A percentile compares a stretch with the other conserved stretches of the same genome.
Conservation (phyloP, 257 asterid genomes). For the Phtheirospermum japonicum region DNA sequence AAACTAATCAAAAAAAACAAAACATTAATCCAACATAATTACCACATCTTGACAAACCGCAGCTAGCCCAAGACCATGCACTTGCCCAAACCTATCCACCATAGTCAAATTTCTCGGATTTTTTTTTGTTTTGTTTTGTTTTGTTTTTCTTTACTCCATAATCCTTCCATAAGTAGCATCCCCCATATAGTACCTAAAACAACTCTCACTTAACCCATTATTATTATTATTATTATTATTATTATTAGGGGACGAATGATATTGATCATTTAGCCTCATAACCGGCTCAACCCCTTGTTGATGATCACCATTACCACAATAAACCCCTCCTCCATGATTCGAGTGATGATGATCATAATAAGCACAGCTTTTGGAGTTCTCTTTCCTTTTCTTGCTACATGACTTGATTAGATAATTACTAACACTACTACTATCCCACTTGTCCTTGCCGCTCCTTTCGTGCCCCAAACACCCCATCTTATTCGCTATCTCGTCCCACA, state of each 20-base stretch:
- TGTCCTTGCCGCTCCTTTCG: slow-evolving; percentile 67
- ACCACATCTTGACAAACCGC: not conserved
- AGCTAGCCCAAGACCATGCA: not conserved
- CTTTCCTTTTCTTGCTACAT: slow-evolving; percentile 57
- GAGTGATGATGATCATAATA: not conserved
- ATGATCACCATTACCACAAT: slow-evolving; percentile 24
- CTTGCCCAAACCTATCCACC: not conserved
- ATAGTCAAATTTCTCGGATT: too few species aligned
- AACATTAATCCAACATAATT: slow-evolving; percentile 1
- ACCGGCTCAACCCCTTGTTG: slow-evolving; percentile 36
- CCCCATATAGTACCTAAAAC: slow-evolving; percentile 75
- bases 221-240: slow-evolving; percentile 5
- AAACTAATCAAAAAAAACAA: too few species aligned
- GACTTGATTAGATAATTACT: slow-evolving; percentile 47
- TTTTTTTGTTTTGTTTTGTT: too few species aligned
- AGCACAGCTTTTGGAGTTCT: slow-evolving; percentile 39
- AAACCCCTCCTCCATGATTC: slow-evolving; percentile 35
- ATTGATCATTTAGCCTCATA: slow-evolving; percentile 35
- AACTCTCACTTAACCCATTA: slow-evolving; percentile 36
- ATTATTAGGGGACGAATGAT: slow-evolving; percentile 28
- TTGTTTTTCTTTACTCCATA: slow-evolving; percentile 4
- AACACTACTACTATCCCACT: slow-evolving; percentile 61
- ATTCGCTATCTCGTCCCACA: slow-evolving; percentile 69
- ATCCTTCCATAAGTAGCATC: slow-evolving; percentile 58
- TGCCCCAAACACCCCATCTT: slow-evolving; percentile 69